These are phyloP conservation scores for Gracilariopsis chorda DNA, from an alignment of 23 red algal genomes.

Conservation along the genomic window DNA sequence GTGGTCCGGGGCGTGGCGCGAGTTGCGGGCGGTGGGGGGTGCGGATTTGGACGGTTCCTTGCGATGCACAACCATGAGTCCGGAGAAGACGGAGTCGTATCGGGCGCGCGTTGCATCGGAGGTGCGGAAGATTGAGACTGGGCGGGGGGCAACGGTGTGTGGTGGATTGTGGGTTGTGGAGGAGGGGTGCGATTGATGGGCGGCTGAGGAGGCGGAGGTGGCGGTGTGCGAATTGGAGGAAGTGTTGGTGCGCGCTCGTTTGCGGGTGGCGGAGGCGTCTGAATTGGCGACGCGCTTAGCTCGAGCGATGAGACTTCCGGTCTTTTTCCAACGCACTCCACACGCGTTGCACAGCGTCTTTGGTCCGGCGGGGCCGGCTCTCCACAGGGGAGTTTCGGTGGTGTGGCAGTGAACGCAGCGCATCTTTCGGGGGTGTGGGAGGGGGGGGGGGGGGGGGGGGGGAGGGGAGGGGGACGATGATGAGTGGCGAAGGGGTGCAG, in stretches of 20 bases:
- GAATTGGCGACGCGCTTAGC: constrained; percentile 21
- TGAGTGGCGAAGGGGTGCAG: not conserved
- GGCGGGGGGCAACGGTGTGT: not conserved
- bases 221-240: not conserved
- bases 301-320: constrained; percentile 41
- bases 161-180: not conserved
- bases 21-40: not conserved
- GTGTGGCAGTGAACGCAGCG: constrained; percentile 80
- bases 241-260: not conserved
- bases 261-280: not conserved
- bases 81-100: constrained; percentile 45
- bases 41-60: not conserved
- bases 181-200: not conserved
- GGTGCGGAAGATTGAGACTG: constrained; percentile 19
- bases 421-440: not conserved
- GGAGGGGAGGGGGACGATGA: not conserved
- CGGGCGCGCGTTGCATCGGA: constrained; percentile 21
- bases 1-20: not conserved
- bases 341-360: constrained; percentile 99
- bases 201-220: not conserved
- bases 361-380: constrained; percentile 80
- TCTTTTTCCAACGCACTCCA: constrained; percentile 73
- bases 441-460: not conserved
- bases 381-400: constrained; percentile 95
- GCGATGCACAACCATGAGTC: constrained; percentile 58